Evolutionary conservation across 2,329 filamentous ascomycete genomes (phyloP).

Genomic region (Beauveria sp.): DNA sequence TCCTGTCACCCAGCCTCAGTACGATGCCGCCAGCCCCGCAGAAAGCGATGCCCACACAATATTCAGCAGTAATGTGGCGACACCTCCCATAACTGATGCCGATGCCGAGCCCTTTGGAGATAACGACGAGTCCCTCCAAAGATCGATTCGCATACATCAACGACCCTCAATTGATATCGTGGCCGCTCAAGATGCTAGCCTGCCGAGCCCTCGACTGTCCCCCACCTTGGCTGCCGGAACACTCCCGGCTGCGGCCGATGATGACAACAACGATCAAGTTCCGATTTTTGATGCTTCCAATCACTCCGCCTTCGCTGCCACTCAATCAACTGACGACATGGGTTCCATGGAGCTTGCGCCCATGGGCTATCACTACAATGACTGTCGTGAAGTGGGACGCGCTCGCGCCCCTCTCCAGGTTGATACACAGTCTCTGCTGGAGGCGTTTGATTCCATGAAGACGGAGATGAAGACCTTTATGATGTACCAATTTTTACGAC

Average conservation of each 20-base stretch:
- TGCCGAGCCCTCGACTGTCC: constrained; percentile 90
- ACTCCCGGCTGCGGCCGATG: constrained; percentile 38
- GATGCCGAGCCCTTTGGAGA: constrained; percentile 56
- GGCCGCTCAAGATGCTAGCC: constrained; percentile 76
- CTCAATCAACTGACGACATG: constrained; percentile 29
- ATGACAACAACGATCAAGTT: constrained; percentile 32
- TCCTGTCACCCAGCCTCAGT: constrained; percentile 30
- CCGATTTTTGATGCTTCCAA: constrained; percentile 22
- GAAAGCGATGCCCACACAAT: constrained; percentile 50
- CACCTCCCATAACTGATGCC: constrained; percentile 67
- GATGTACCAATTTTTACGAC: constrained; percentile 89
- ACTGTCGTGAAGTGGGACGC: constrained; percentile 20
- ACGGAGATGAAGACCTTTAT: constrained; percentile 89
- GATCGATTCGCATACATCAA: constrained; percentile 38
- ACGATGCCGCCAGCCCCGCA: constrained; percentile 43
- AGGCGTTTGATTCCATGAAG: constrained; percentile 85
- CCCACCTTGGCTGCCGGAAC: constrained; percentile 74
- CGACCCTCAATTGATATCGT: constrained; percentile 58
- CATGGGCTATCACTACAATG: constrained; percentile 17
- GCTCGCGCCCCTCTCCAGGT: constrained; percentile 40
- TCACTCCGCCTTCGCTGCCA: constrained; percentile 31
- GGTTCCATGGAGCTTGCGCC: constrained; percentile 21
- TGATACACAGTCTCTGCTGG: constrained; percentile 79
- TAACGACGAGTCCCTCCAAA: constrained; percentile 40
- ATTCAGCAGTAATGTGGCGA: constrained; percentile 59